Evolutionary conservation across 2,329 filamentous ascomycete genomes (phyloP), one percentile per base, ranked within the genome.

Genomic region (Venturia pyrina): DNA sequence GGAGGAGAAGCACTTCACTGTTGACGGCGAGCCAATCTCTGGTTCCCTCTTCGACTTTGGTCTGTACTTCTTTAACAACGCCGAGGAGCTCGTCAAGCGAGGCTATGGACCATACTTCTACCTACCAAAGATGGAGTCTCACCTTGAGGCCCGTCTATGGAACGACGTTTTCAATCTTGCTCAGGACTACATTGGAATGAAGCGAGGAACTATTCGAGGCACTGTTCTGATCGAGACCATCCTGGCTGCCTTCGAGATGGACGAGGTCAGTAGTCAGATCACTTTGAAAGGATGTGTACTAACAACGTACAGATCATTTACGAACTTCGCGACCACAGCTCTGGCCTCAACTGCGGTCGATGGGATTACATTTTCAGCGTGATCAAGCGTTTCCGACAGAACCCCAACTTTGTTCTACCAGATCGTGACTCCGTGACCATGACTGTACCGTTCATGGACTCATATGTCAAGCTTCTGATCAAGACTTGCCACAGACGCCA

Each of bases 311-410:
- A 82, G 87, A 98, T 99, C 79, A 98, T 99, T 80, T 99, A 97
- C 79, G 95, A 98, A 82, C 88, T 99, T 71, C 89, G 95, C 68
- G 93, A 98, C 75, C 95, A 99, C 83, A 93, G 89, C 77, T 89
- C 93, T 7, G 95, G 95, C 61, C 86, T 99, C 74, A 99, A 99
- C 87, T 98, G 95, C 79, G 95, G 95, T 70, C 89, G 95, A 71
- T 99, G 95, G 95, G 95, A 99, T 77, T 99, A 99, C 84, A 98
- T 99, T 81, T 99, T 99, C 85, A 95, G 89, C 77, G 91, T 93
- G 75, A 98, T 99, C 83, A 99, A 99, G 86, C 96, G 96, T 79
- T 96, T 98, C 89, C 91, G 95, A 76, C 87, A 96, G 74, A 95
- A 97, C 82, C 83, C 90, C 73, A 88, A 89, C 80, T 98, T 98